Percentiles rank a stretch among this genome's conserved stretches.
phyloP scores from a whole-genome alignment of 1,139 yeast genomes.

The Diutina ranongensis region DNA sequence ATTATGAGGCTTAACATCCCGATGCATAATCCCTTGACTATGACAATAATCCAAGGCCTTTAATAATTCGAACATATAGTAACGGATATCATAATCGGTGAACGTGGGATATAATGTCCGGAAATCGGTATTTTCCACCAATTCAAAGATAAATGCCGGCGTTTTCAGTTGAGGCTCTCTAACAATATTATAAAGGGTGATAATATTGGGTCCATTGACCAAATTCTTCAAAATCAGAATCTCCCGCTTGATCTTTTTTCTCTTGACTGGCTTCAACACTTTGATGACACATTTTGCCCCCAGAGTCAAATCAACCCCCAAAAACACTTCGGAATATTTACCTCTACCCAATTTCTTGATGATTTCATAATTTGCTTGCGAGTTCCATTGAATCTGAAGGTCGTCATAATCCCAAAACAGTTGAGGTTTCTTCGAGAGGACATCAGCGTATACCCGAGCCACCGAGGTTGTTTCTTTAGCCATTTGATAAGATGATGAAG shows the following conservation, averaged over 20 bases:
- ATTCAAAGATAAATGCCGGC: slow-evolving; percentile 89
- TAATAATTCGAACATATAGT: slow-evolving; percentile 78
- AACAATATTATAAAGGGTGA: slow-evolving; percentile 73
- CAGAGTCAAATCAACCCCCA: slow-evolving; percentile 52
- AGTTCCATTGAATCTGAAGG: slow-evolving; percentile 32
- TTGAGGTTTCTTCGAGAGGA: slow-evolving; percentile 30
- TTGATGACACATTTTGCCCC: slow-evolving; percentile 20
- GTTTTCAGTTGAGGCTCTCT: slow-evolving; percentile 86
- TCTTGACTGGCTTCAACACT: slow-evolving; percentile 56
- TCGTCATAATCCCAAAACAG: slow-evolving; percentile 40
- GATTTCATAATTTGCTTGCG: slow-evolving; percentile 36
- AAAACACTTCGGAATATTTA: slow-evolving; percentile 36
- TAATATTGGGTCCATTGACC: slow-evolving; percentile 77
- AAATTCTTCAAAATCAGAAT: slow-evolving; percentile 85
- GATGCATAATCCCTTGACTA: slow-evolving; percentile 96
- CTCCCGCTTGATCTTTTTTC: slow-evolving; percentile 93
- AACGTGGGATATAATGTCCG: slow-evolving; percentile 87
- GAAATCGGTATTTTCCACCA: slow-evolving; percentile 83
- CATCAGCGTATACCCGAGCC: slow-evolving; percentile 33
- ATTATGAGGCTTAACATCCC: slow-evolving; percentile 98
- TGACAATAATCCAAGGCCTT: slow-evolving; percentile 90
- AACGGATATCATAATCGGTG: slow-evolving; percentile 71
- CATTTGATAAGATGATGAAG: no score
- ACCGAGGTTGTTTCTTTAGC: slow-evolving; percentile 16
- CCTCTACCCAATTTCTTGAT: slow-evolving; percentile 37